Evolutionary conservation across 768 basidiomycete species (phyloP).

Genomic region (Crepidotus variabilis): DNA sequence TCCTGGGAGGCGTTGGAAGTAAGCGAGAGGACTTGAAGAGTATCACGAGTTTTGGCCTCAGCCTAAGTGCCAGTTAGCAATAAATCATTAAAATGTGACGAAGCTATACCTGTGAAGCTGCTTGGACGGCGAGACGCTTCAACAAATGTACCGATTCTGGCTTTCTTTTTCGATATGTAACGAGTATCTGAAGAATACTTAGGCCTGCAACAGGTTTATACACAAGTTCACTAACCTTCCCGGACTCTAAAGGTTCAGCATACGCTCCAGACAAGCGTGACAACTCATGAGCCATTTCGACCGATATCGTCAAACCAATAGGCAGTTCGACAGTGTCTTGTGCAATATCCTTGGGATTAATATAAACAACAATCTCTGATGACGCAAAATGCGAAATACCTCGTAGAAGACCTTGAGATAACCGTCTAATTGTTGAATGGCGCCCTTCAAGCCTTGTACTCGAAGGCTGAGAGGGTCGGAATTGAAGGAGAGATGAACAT

Average conservation of each 20-base stretch:
- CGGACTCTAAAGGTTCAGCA: conserved; percentile 47
- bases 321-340: conserved; percentile 41
- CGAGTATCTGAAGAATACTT: conserved; percentile 41
- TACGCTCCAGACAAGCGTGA: conserved; percentile 69
- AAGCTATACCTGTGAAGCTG: conserved; percentile 40
- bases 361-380: conserved; percentile 3
- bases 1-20: neutral
- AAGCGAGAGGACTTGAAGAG: neutral
- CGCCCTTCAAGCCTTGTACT: conserved; percentile 53
- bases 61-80: neutral
- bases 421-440: conserved; percentile 43
- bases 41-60: neutral
- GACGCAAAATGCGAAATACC: conserved; percentile 29
- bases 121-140: conserved; percentile 49
- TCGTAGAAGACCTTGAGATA: conserved; percentile 45
- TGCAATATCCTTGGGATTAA: conserved; percentile 32
- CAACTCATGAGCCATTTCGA: conserved; percentile 53
- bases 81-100: neutral
- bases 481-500: conserved; percentile 58
- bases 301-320: conserved; percentile 33
- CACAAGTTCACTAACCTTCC: conserved; percentile 34
- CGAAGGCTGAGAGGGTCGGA: conserved; percentile 53
- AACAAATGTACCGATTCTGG: conserved; percentile 36
- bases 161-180: conserved; percentile 44
- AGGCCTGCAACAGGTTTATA: neutral